Percentiles rank a stretch among this genome's conserved stretches.
Evolutionary conservation across 1,284 basidiomycete species (phyloP).

Genomic region (Austroboletus niveus): DNA sequence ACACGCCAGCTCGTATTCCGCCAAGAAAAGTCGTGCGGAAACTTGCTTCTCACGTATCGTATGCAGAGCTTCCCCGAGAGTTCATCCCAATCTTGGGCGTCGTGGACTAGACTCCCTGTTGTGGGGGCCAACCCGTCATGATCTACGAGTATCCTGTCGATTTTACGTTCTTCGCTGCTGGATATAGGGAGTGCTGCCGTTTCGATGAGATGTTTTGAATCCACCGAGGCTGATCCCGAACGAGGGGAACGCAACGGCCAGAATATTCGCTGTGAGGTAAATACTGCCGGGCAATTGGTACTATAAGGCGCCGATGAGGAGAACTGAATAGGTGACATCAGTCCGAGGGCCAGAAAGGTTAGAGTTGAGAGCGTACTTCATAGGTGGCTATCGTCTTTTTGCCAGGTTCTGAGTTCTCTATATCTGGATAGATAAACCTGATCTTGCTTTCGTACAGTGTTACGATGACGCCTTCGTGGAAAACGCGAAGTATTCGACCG

Average conservation of each 20-base stretch:
- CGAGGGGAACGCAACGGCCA: constrained; percentile 22
- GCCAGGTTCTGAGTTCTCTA: constrained; percentile 17
- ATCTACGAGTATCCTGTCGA: constrained; percentile 21
- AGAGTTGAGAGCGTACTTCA: constrained; percentile 11
- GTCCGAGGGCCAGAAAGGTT: not conserved
- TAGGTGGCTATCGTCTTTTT: constrained; percentile 19
- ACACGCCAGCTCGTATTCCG: constrained; percentile 21
- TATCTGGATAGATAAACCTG: constrained; percentile 27
- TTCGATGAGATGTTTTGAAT: constrained; percentile 20
- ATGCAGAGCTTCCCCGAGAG: constrained; percentile 28
- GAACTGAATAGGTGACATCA: constrained; percentile 15
- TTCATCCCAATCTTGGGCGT: constrained; percentile 33
- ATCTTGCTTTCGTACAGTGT: constrained; percentile 28
- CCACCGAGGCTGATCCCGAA: not conserved
- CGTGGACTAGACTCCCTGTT: constrained; percentile 13
- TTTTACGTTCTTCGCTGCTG: constrained; percentile 12
- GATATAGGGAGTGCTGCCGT: constrained; percentile 20
- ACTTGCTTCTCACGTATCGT: constrained; percentile 21
- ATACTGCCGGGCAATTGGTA: constrained; percentile 21
- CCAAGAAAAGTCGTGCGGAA: constrained; percentile 26
- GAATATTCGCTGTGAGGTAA: constrained; percentile 30
- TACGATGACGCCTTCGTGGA: constrained; percentile 28
- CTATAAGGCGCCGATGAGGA: constrained; percentile 14
- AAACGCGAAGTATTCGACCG: constrained; percentile 27
- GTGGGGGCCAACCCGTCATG: constrained; percentile 18